Evolutionary conservation across 73 alveolate genomes (phyloP), one percentile per base, ranked within the genome.

Genomic region (Paramecium pentaurelia): DNA sequence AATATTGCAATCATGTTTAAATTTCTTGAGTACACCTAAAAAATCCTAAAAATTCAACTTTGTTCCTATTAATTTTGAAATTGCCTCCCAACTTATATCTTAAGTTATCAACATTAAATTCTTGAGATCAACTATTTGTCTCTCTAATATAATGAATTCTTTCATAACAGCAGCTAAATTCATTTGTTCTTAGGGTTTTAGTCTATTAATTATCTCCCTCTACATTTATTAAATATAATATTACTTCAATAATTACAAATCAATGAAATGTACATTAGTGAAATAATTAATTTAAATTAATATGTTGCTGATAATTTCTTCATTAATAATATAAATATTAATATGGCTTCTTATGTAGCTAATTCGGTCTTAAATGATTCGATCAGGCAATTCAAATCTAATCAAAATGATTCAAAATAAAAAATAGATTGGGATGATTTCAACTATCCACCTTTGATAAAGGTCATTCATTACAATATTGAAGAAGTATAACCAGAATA

Each of bases 371-470:
- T 64, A 6, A n/a, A 64, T 64, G 84, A 64, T 28, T 64, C 84
- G 0, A 64, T 64, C 2, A 32, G 51, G 12, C 28, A 8, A 64
- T 8, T 64, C 7, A 64, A 64, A 34, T 64, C 84, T 12, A 64
- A 34, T 34, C 42, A 34, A 28, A 64, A 64, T 1, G 84, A 64
- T 8, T 64, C 42, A 20, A 80, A 80, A 49, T 32, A 16, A 45
- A 25, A 80, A 18, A 73, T 89, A 9, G 37, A 89, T 71, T 89
- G 94, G 94, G 77, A 71, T 49, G 94, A 89, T 47, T 89, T 71
- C 51, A 89, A 89, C 37, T 89, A 89, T 49, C 94, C 94, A 32
- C 94, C 94, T 3, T 73, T 89, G 25, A 71, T 89, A 11, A 89
- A 89, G 49, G 92, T 89, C 16, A 89, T 89, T 28, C 94, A 89